Conservation (phyloP, 441 rosid species). For the Hura crepitans region DNA sequence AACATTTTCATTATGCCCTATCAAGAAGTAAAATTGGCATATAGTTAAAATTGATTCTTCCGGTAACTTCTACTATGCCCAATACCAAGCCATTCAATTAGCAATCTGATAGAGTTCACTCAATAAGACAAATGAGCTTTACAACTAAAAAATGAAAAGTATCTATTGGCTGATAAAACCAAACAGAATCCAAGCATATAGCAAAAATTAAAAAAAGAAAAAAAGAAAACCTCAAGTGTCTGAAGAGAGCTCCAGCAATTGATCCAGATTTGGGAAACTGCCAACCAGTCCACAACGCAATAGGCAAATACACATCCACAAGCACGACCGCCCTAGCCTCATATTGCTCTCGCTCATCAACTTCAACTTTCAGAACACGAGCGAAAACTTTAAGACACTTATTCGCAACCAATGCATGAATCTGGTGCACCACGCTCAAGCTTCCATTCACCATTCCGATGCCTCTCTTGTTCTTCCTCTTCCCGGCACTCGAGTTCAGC, state of each 20-base stretch:
- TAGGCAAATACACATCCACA: constrained; percentile 67
- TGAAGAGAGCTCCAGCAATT: constrained; percentile 57
- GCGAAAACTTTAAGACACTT: constrained; percentile 53
- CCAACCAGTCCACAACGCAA: constrained; percentile 71
- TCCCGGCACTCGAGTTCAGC: not conserved
- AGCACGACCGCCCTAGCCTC: constrained; percentile 57
- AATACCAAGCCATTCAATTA: not conserved
- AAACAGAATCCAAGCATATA: not conserved
- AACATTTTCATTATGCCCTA: not conserved
- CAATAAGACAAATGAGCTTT: not conserved
- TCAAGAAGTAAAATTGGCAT: not conserved
- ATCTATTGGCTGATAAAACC: not conserved
- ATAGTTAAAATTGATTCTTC: not conserved
- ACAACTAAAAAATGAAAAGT: not conserved
- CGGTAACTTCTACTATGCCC: not conserved
- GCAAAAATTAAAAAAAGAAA: too few species aligned
- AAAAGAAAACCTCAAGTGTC: constrained; percentile 57
- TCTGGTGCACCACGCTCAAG: constrained; percentile 60
- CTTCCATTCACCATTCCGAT: constrained; percentile 79
- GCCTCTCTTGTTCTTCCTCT: constrained; percentile 32
- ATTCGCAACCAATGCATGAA: constrained; percentile 47
- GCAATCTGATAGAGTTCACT: not conserved
- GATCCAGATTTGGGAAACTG: constrained; percentile 63
- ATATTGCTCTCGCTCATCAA: constrained; percentile 19
- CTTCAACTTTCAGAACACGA: constrained; percentile 39